phyloP scores from a whole-genome alignment of 2,329 filamentous ascomycete species.

The Ramularia endophylla region DNA sequence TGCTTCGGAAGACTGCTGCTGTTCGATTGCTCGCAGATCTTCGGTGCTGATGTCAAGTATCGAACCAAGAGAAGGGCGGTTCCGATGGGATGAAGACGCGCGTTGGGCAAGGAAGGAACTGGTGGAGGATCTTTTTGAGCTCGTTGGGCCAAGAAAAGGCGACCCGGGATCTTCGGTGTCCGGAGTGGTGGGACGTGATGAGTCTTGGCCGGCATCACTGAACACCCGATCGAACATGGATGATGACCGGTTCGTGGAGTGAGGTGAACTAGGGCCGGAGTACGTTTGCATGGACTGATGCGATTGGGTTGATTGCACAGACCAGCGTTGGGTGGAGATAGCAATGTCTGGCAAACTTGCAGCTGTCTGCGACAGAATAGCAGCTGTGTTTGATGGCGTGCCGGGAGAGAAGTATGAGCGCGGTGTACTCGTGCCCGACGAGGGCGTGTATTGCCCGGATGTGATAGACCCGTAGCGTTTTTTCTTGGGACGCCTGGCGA shows the following conservation, averaged over 20 bases:
- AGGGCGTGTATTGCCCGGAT: constrained; percentile 44
- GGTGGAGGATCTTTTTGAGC: constrained; percentile 54
- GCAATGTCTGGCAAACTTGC: constrained; percentile 49
- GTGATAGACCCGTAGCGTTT: constrained; percentile 59
- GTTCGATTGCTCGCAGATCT: constrained; percentile 20
- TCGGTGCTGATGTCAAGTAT: constrained; percentile 29
- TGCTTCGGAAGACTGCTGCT: constrained; percentile 16
- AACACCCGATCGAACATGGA: constrained; percentile 73
- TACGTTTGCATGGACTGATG: constrained; percentile 58
- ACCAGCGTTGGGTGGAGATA: constrained; percentile 54
- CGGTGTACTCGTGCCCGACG: constrained; percentile 33
- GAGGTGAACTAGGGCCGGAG: constrained; percentile 76
- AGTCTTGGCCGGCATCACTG: constrained; percentile 53
- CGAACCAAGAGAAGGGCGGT: constrained; percentile 23
- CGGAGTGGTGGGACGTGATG: constrained; percentile 73
- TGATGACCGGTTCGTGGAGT: constrained; percentile 61
- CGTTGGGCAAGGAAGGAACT: constrained; percentile 22
- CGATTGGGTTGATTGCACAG: constrained; percentile 54
- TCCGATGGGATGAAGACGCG: constrained; percentile 13
- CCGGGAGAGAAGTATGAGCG: constrained; percentile 36
- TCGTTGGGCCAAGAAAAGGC: constrained; percentile 59
- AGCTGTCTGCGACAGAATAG: constrained; percentile 58
- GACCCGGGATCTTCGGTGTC: constrained; percentile 56
- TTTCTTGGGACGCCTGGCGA: constrained; percentile 55
- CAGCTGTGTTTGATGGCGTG: constrained; percentile 45